phyloP scores from a whole-genome alignment of 805 yeast genomes.

The Cyberlindnera nakhonratchasimensis region DNA sequence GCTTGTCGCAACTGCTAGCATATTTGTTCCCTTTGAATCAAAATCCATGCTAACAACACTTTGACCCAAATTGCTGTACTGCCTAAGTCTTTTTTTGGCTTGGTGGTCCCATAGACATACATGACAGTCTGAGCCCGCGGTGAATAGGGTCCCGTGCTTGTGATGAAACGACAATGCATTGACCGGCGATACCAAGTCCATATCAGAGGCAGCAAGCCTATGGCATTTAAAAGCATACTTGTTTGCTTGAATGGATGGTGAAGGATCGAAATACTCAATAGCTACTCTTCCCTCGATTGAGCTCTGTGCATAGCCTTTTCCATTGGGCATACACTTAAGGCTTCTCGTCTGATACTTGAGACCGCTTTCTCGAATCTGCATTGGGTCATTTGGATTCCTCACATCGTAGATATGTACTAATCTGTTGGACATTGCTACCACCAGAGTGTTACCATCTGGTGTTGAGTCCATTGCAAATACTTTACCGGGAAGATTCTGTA shows the following conservation, averaged over 20 bases:
- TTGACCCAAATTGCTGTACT: constrained; percentile 52
- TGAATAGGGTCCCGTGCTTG: constrained; percentile 67
- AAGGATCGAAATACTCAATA: constrained; percentile 60
- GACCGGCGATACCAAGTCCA: constrained; percentile 68
- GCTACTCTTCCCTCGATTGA: constrained; percentile 84
- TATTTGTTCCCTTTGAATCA: constrained; percentile 28
- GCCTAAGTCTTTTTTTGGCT: constrained; percentile 72
- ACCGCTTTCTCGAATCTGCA: constrained; percentile 57
- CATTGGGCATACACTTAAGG: constrained; percentile 50
- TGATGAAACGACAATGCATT: constrained; percentile 79
- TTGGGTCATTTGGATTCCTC: constrained; percentile 42
- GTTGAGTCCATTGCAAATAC: constrained; percentile 61
- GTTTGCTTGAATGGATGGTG: constrained; percentile 36
- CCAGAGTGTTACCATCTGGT: constrained; percentile 34
- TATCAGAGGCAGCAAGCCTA: constrained; percentile 42
- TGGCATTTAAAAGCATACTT: constrained; percentile 85
- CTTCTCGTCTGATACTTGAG: constrained; percentile 62
- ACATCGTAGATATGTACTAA: constrained; percentile 56
- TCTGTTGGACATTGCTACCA: constrained; percentile 53
- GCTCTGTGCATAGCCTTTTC: constrained; percentile 59
- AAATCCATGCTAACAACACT: constrained; percentile 42
- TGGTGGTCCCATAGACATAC: constrained; percentile 89
- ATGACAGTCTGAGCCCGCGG: constrained; percentile 91
- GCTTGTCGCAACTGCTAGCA: constrained; percentile 44
- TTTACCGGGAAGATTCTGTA: constrained; percentile 42